These are phyloP conservation scores for Lactarius sanguifluus DNA, from an alignment of 768 basidiomycete genomes.

Conservation along the genomic window DNA sequence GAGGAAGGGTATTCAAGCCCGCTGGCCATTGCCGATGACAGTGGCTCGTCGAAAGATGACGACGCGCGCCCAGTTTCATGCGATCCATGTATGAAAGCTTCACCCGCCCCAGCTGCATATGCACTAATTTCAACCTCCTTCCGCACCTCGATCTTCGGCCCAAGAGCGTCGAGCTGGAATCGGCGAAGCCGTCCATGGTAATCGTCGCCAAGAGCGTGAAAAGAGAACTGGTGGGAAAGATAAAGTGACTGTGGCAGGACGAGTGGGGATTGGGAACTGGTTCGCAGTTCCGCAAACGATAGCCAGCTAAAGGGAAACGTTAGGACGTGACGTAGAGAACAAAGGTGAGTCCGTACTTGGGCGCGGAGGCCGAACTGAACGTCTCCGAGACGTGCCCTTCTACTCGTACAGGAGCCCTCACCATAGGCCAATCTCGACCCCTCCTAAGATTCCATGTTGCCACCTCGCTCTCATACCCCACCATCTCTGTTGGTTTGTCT, in stretches of 20 bases:
- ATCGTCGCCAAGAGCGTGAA: slow-evolving; percentile 71
- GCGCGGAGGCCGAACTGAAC: slow-evolving; percentile 11
- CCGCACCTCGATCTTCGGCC: slow-evolving; percentile 65
- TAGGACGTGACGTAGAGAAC: slow-evolving; percentile 16
- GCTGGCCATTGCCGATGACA: slow-evolving; percentile 69
- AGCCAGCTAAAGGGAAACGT: slow-evolving; percentile 50
- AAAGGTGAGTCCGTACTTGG: slow-evolving; percentile 17
- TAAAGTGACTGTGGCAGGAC: slow-evolving; percentile 77
- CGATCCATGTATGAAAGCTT: slow-evolving; percentile 56
- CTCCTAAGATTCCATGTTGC: slow-evolving; percentile 68
- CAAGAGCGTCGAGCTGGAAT: slow-evolving; percentile 57
- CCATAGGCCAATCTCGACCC: slow-evolving; percentile 51
- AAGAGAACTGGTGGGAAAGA: slow-evolving; percentile 81
- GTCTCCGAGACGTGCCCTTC: slow-evolving; percentile 11
- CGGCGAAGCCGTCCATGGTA: slow-evolving; percentile 76
- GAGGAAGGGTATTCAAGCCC: slow-evolving; percentile 52
- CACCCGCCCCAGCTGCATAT: slow-evolving; percentile 41
- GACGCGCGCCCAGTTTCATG: slow-evolving; percentile 46
- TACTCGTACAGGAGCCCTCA: slow-evolving; percentile 40
- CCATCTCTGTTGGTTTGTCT: slow-evolving; percentile 39
- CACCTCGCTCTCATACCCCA: slow-evolving; percentile 44
- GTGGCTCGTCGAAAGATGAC: slow-evolving; percentile 74
- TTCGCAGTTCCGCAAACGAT: slow-evolving; percentile 80
- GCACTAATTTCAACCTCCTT: slow-evolving; percentile 68
- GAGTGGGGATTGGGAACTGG: slow-evolving; percentile 54